Base-by-base conservation (phyloP, 371 early-diverging fungal genomes). In the Zychaea mexicana region DNA sequence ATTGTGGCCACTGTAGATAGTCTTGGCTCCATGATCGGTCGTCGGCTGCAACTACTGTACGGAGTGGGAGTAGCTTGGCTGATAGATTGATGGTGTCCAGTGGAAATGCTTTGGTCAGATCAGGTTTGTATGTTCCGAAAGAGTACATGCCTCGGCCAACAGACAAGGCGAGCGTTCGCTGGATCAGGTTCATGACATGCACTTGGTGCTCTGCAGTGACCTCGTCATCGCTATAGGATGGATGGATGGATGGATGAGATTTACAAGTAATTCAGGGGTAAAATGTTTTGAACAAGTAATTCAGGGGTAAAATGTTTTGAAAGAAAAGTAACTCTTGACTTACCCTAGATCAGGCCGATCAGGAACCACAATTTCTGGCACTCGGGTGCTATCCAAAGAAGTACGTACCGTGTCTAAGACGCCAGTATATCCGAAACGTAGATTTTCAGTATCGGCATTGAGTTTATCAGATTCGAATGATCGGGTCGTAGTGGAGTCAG, bases 1-100 rank as follows among this genome's bases (percentile, higher is more conserved):
- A 96, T 7, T 84, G 74, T 0, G 96, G 91, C 97, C 96, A 96
- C 31, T 85, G 79, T 2, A 81, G 38, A 3, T 77, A 67, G 3
- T 90, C 87, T 3, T 78, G 66, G 2, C 74, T 73, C 19, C 78
- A 66, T 0, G 70, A 24, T 1, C 70, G 38, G n/a, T 82, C 74
- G 12, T 88, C 90, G 0, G 87, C 65, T 19, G 74, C 71, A 3
- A 88, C 79, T 17, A 81, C 66, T 1, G 85, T 81, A 36, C 83
- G 85, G 10, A 83, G 52, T 0, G 93, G 91, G 3, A 88, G 67
- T 4, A 95, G 70, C 22, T 86, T 87, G 10, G 85, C 92, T 6
- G 85, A 67, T 0, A 90, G 74, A 0, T 52, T 76, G 17, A 94
- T 76, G 0, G 66, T 58, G 0, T 90, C 86, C 10, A 93, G 75